Base-by-base conservation (phyloP, 2,329 filamentous ascomycete species). In the Phaeosphaeriaceae sp. region DNA sequence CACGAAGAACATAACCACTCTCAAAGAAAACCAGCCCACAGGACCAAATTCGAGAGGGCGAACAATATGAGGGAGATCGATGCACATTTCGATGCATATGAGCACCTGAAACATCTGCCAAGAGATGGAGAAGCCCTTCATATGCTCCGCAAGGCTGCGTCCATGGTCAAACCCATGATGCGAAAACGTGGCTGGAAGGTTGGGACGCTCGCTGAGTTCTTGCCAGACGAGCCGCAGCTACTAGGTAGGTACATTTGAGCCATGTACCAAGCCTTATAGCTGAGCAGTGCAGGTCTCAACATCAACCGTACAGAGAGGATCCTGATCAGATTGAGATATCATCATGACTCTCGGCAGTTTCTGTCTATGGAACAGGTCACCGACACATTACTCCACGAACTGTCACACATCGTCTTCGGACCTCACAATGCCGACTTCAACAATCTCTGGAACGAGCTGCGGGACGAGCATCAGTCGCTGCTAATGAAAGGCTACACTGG, bases 81-180 rank as follows among this genome's bases (percentile, higher is more conserved):
- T 60, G 69, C 81, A 19, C 79, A 82, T 48, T 83, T 84, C 67
- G 77, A 78, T 71, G 78, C 76, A 31, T 84, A 84, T 60, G 80
- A 83, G 72, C 82, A 84, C 68, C 73, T 84, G 3, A 76, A 77
- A 52, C 76, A 80, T 48, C 71, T 83, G 5, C 78, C 78, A 7
- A 76, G 77, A 36, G 76, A 78, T 50, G 77, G 78, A 48, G 78
- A 82, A 46, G 82, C 81, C n/a, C 72, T 84, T 11, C 71, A 86
- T 36, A 87, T 86, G 56, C 84, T 98, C 22, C 90, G 88, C 69
- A 93, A 91, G 77, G 85, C 96, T 42, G 92, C 92, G 2, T 96
- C 93, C 24, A 79, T 96, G 56, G 93, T 97, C 61, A 97, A 97
- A 76, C 94, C 94, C 19, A 91, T 98, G 62, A 98, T 98, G 93